Base-by-base conservation (phyloP, 2,329 filamentous ascomycete species). In the Diaporthe australafricana region DNA sequence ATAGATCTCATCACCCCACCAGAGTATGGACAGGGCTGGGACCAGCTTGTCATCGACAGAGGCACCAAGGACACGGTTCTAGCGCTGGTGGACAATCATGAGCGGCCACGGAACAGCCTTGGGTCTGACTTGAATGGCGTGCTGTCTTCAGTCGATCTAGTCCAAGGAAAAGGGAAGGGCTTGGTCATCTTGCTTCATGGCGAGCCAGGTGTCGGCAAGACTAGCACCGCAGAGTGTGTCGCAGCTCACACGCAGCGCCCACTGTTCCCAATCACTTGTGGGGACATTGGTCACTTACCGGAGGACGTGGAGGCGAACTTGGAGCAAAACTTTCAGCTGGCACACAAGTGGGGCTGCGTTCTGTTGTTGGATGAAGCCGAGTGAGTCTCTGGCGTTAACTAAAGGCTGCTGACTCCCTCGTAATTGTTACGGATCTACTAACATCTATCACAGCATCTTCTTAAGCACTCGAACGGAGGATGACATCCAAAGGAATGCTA, bases 201-300 rank as follows among this genome's bases (percentile, higher is more conserved):
- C 2, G 48, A n/a, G 22, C 48, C 48, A 5, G 48, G 48, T 12
- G 48, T 50, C 22, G 48, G 48, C 48, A 50, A 52, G 20, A 52
- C 25, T 30, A 30, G 12, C 5, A 52, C 25, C 6, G 48, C 40
- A 47, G 66, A 69, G 20, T 69, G 66, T 32, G 66, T 69, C 30
- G 66, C 66, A 3, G 2, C 52, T n/a, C 35, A 69, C 32, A 69
- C 66, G 20, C 22, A 47, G 32, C 48, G 52, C 5, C 66, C 66
- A 5, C 20, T 69, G 30, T 69, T 47, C 27, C 35, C 66, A 6
- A 69, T 69, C 35, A 69, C 74, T 1, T 73, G 70, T 45, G 75
- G 74, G 68, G 80, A 81, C 63, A 70, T 82, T 14, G 79, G 80
- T 0, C 81, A 82, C 27, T 81, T 76, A 7, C 72, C 78, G 0